Percentiles rank a stretch among this genome's conserved stretches.
Conservation (phyloP, 768 basidiomycete species). For the Lactifluus hygrophoroides region DNA sequence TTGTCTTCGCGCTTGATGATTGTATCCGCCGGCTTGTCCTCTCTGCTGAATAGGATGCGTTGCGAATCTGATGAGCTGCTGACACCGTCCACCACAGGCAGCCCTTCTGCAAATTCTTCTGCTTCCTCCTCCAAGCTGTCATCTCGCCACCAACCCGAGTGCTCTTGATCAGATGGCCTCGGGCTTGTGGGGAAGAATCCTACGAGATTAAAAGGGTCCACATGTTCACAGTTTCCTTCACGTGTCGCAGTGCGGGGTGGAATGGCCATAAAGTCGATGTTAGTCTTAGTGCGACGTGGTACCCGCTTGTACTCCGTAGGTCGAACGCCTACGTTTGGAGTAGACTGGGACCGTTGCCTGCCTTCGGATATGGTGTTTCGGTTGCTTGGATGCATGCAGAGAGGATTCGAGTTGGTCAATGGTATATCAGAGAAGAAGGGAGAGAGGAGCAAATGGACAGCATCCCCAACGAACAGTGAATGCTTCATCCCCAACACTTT, state of each 20-base stretch:
- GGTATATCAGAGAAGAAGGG: not conserved
- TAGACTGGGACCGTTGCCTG: constrained; percentile 28
- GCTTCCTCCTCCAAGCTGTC: constrained; percentile 24
- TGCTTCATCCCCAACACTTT: constrained; percentile 17
- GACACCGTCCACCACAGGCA: constrained; percentile 21
- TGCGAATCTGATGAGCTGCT: constrained; percentile 21
- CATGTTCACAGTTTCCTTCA: constrained; percentile 26
- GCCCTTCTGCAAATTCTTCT: constrained; percentile 19
- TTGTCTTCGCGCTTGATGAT: constrained; percentile 40
- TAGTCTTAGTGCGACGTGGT: constrained; percentile 20
- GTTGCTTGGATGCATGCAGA: constrained; percentile 3
- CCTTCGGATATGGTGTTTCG: constrained; percentile 4
- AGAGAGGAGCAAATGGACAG: not conserved
- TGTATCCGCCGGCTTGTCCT: constrained; percentile 31
- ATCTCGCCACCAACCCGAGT: constrained; percentile 37
- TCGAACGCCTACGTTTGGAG: constrained; percentile 20
- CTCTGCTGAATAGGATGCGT: constrained; percentile 25
- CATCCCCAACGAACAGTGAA: constrained; percentile 10
- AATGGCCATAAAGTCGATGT: constrained; percentile 9
- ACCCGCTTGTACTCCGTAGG: not conserved
- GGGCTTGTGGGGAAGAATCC: constrained; percentile 39
- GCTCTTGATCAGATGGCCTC: constrained; percentile 24
- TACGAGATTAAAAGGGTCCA: constrained; percentile 42
- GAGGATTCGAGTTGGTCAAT: not conserved
- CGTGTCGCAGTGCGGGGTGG: constrained; percentile 21